Conservation (phyloP, 2,329 filamentous ascomycete genomes). For the Aspergillus spinulosporus region DNA sequence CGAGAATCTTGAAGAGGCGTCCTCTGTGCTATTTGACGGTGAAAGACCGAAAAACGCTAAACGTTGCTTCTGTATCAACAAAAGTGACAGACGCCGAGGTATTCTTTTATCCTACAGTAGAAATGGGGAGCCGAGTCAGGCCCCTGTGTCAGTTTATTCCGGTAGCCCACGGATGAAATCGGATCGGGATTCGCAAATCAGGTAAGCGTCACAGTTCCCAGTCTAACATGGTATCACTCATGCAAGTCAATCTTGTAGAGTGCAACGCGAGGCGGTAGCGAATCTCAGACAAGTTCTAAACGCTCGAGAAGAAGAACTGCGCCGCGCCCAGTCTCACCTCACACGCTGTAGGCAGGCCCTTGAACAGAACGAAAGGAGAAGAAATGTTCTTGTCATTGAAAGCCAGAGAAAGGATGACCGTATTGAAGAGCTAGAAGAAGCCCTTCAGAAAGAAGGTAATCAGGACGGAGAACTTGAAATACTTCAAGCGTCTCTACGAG, state of each 20-base stretch:
- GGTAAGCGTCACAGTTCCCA: slow-evolving; percentile 30
- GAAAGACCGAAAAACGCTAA: slow-evolving; percentile 66
- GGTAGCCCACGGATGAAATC: slow-evolving; percentile 72
- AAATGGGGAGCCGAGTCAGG: slow-evolving; percentile 51
- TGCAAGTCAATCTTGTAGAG: slow-evolving; percentile 27
- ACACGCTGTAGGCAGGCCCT: slow-evolving; percentile 54
- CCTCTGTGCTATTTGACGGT: slow-evolving; percentile 66
- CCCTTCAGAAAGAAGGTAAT: slow-evolving; percentile 57
- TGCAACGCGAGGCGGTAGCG: slow-evolving; percentile 50
- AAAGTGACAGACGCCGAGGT: slow-evolving; percentile 64
- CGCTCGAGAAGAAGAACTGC: slow-evolving; percentile 53
- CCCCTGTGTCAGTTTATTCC: slow-evolving; percentile 55
- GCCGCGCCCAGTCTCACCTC: slow-evolving; percentile 50
- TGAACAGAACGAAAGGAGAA: slow-evolving; percentile 51
- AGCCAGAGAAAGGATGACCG: slow-evolving; percentile 62
- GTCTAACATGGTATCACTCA: neutral
- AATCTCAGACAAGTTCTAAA: slow-evolving; percentile 58
- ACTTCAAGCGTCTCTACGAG: slow-evolving; percentile 59
- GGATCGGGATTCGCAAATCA: slow-evolving; percentile 68
- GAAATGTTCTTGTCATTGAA: slow-evolving; percentile 54
- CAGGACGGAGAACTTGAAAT: slow-evolving; percentile 66
- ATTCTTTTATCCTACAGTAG: slow-evolving; percentile 58
- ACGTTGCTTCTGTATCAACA: slow-evolving; percentile 64
- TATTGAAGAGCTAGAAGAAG: slow-evolving; percentile 67
- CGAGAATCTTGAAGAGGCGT: slow-evolving; percentile 64